phyloP scores from a whole-genome alignment of 140 eudicot genomes.

The Ambrosia hybrid region DNA sequence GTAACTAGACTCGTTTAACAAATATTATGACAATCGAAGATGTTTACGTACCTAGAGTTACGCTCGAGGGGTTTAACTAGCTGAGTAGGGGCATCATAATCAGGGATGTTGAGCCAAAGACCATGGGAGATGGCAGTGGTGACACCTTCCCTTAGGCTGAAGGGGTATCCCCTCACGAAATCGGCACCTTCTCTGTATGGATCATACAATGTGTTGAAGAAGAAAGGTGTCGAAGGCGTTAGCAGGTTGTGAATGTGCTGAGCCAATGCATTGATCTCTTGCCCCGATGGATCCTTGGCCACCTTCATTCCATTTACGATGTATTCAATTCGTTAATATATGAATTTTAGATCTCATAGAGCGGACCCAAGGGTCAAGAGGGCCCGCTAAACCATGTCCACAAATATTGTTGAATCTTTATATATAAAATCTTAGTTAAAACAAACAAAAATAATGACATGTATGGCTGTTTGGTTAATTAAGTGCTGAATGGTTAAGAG shows the following conservation, averaged over 20 bases:
- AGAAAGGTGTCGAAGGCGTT: slow-evolving; percentile 48
- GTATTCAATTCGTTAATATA: too few species aligned
- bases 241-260: slow-evolving; percentile 49
- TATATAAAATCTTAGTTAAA: too few species aligned
- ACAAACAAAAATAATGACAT: too few species aligned
- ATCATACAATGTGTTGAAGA: slow-evolving; percentile 55
- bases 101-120: slow-evolving; percentile 56
- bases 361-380: too few species aligned
- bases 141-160: slow-evolving; percentile 51
- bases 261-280: slow-evolving; percentile 49
- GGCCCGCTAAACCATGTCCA: too few species aligned
- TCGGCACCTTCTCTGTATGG: slow-evolving; percentile 57
- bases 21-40: neutral
- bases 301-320: slow-evolving; percentile 27
- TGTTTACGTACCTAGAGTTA: slow-evolving; percentile 36
- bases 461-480: too few species aligned
- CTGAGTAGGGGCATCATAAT: slow-evolving; percentile 55
- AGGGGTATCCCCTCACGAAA: slow-evolving; percentile 51
- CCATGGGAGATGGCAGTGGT: slow-evolving; percentile 55
- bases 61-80: slow-evolving; percentile 56
- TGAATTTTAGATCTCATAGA: too few species aligned
- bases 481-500: too few species aligned
- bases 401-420: too few species aligned
- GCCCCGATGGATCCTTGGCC: slow-evolving; percentile 58
- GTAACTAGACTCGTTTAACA: neutral